Base-by-base conservation (phyloP, 768 basidiomycete genomes). In the Tulasnella sp. region DNA sequence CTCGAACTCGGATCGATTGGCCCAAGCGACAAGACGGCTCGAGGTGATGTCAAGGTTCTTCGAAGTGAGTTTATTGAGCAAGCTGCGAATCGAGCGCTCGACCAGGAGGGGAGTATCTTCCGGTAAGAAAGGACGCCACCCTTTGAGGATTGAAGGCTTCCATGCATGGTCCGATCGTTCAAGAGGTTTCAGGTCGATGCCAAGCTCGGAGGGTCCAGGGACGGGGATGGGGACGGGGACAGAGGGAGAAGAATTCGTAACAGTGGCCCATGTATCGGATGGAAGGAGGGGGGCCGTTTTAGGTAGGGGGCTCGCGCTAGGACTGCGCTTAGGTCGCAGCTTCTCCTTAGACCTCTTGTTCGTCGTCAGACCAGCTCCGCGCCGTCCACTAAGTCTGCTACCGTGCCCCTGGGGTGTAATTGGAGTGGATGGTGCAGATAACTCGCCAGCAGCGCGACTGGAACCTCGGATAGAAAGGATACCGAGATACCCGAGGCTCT, bases 61-160 rank as follows among this genome's bases (percentile, higher is more conserved):
- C 31, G 74, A 20, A 6, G 74, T 42, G 41, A 75, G 34, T 48
- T 75, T 75, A 9, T 75, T 75, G 74, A 75, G 74, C 41, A 75
- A 5, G 46, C 74, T 75, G 31, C 74, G 40, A 14, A 75, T 14
- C 1, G 64, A 69, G 64, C 64, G 64, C 28, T 69, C 64, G 64
- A 69, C 34, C 28, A 69, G 64, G 31, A 69, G 31, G 11, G 64
- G 31, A 6, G 64, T 69, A 28, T 69, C 64, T 69, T 69, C 64
- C 31, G 64, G 64, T 37, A 69, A 69, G 64, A 69, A 69, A 16
- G 64, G 64, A 3, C 64, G 24, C 64, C 64, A 69, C 4, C 64
- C 64, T 69, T 14, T 69, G 14, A 69, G 64, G 64, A 69, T 31
- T 14, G 64, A 31, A 69, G 64, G 64, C 34, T 69, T 69, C 64